Conservation (phyloP, 306 rosid species). For the Dalbergia cochinchinensis region DNA sequence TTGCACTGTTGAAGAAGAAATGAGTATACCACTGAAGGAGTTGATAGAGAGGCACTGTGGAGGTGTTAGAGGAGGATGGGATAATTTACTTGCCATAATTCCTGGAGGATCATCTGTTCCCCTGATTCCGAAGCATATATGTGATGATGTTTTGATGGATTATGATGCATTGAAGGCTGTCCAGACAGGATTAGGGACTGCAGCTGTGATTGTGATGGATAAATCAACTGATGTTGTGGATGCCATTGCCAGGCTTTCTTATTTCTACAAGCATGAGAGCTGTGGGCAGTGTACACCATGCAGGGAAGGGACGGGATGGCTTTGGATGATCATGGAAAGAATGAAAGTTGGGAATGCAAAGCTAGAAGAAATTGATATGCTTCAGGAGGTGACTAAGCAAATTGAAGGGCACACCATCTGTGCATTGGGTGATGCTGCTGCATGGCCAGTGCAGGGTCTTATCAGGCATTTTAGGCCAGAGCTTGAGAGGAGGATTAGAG, state of each 20-base stretch:
- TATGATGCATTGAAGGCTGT: constrained; percentile 96
- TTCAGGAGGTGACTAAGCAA: constrained; percentile 97
- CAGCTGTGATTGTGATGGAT: constrained; percentile 99
- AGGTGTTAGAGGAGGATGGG: constrained; percentile 99
- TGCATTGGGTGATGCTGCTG: constrained; percentile 99
- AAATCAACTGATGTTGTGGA: constrained; percentile 95
- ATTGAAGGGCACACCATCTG: constrained; percentile 98
- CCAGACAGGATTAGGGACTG: constrained; percentile 91
- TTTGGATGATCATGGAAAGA: constrained; percentile 99
- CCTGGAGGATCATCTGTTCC: constrained; percentile 99
- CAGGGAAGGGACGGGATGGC: constrained; percentile 99
- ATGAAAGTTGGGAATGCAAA: constrained; percentile 96
- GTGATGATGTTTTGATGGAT: constrained; percentile 97
- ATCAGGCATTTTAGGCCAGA: constrained; percentile 98
- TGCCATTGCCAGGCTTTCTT: constrained; percentile 98
- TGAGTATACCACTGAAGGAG: constrained; percentile 96
- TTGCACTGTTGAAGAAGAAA: constrained; percentile 98
- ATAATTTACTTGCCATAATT: constrained; percentile 89
- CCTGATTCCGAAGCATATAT: constrained; percentile 81
- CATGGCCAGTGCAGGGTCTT: constrained; percentile 99
- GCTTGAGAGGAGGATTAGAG: constrained; percentile 95
- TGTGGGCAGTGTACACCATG: constrained; percentile 99
- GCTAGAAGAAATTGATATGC: constrained; percentile 99
- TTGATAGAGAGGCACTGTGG: constrained; percentile 99
- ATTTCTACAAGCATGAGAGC: constrained; percentile 99